Percentiles rank a stretch among this genome's conserved stretches.
phyloP scores from a whole-genome alignment of 2,329 filamentous ascomycete species.

The Ophiostoma tasmaniense region DNA sequence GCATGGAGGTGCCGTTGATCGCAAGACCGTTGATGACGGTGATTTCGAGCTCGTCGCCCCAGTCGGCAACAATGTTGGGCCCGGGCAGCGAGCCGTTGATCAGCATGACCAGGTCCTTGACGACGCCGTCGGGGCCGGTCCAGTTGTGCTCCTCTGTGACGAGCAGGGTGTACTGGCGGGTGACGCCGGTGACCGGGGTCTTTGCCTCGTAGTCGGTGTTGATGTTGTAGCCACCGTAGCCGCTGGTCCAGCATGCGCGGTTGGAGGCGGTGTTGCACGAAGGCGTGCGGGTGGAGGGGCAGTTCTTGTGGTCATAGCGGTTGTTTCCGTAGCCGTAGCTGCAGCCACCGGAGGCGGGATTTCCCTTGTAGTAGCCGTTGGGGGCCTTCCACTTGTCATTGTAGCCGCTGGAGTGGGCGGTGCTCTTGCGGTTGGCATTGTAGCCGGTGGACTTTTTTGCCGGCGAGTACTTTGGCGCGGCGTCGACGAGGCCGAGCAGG shows the following conservation, averaged over 20 bases:
- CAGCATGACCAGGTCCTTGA: constrained; percentile 18
- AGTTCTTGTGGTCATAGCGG: not conserved
- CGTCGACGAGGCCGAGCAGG: constrained; percentile 13
- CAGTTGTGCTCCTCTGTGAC: constrained; percentile 18
- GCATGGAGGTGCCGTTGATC: constrained; percentile 26
- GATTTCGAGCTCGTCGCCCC: constrained; percentile 20
- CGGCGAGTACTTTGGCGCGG: constrained; percentile 1
- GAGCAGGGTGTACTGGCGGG: constrained; percentile 19
- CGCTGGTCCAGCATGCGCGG: constrained; percentile 18
- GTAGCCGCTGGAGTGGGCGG: not conserved
- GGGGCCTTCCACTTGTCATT: not conserved
- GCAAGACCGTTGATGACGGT: constrained; percentile 21
- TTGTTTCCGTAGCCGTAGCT: not conserved
- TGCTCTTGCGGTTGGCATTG: not conserved
- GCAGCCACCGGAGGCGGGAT: not conserved
- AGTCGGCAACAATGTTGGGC: constrained; percentile 20
- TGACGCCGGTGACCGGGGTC: constrained; percentile 17
- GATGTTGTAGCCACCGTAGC: constrained; percentile 17
- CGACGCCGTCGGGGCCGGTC: constrained; percentile 19
- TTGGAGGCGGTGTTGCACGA: constrained; percentile 18
- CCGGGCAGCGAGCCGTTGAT: constrained; percentile 20
- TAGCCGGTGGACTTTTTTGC: not conserved
- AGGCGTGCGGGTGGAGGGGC: not conserved
- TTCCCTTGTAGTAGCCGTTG: not conserved
- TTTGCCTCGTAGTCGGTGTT: constrained; percentile 21